These are phyloP conservation scores for Talaromyces sp. DNA, from an alignment of 2,329 filamentous ascomycete genomes.

Conservation along the genomic window DNA sequence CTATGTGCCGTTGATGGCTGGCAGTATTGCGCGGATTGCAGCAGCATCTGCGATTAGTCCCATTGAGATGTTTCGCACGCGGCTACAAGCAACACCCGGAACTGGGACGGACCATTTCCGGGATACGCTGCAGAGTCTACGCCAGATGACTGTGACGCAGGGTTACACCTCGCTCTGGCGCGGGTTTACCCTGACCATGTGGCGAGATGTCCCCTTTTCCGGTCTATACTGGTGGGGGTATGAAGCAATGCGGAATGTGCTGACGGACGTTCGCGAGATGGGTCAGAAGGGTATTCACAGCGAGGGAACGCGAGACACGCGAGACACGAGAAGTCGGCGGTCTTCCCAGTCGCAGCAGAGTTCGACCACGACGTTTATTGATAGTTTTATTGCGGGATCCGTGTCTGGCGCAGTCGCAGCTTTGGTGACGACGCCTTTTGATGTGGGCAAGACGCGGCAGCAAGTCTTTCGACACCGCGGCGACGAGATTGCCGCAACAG, in stretches of 20 bases:
- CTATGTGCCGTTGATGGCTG: conserved; percentile 75
- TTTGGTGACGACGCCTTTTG: conserved; percentile 87
- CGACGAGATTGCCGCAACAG: conserved; percentile 25
- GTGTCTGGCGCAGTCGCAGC: conserved; percentile 79
- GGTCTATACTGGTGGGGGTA: conserved; percentile 99
- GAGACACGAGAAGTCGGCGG: neutral
- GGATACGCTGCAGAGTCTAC: conserved; percentile 70
- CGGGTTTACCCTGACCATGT: conserved; percentile 82
- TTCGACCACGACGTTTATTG: conserved; percentile 71
- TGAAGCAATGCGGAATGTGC: conserved; percentile 67
- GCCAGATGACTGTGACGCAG: conserved; percentile 70
- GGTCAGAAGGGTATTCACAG: conserved; percentile 14
- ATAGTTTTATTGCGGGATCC: conserved; percentile 85
- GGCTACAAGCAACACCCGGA: conserved; percentile 72
- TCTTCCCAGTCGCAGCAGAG: conserved; percentile 55
- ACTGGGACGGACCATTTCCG: conserved; percentile 63
- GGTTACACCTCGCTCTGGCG: conserved; percentile 86
- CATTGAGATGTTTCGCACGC: conserved; percentile 88
- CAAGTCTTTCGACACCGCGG: conserved; percentile 68
- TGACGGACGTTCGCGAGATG: conserved; percentile 64
- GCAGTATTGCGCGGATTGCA: conserved; percentile 69
- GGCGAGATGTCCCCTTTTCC: conserved; percentile 96
- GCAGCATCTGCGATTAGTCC: conserved; percentile 81
- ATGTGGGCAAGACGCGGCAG: conserved; percentile 93
- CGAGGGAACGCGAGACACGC: conserved; percentile 29